These are phyloP conservation scores for Lentinula detonsa DNA, from an alignment of 768 basidiomycete genomes.

Conservation along the genomic window DNA sequence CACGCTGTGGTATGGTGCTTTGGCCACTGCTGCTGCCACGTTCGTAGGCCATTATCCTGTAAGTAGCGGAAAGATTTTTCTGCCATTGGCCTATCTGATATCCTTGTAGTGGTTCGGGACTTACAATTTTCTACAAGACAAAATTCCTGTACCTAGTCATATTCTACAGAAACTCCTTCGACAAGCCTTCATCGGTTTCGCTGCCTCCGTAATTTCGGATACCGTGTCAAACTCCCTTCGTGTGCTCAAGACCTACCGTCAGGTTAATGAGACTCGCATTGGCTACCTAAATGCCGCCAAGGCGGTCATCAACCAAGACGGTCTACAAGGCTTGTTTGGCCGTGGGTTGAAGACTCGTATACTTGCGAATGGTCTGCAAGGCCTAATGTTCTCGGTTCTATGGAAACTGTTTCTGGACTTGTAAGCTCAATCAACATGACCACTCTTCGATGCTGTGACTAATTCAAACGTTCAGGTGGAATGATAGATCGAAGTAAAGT, in stretches of 20 bases:
- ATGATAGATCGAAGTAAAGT: conserved; percentile 21
- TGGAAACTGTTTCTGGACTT: conserved; percentile 90
- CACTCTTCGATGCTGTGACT: background rate
- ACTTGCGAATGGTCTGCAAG: conserved; percentile 86
- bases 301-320: conserved; percentile 71
- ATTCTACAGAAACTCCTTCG: conserved; percentile 58
- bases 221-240: conserved; percentile 83
- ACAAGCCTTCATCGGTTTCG: conserved; percentile 89
- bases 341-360: conserved; percentile 88
- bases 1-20: conserved; percentile 84
- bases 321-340: conserved; percentile 75
- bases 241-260: conserved; percentile 94
- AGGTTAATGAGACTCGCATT: conserved; percentile 79
- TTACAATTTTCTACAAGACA: conserved; percentile 73
- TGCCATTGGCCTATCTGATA: background rate
- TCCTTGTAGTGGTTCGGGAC: conserved; percentile 70
- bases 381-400: conserved; percentile 83
- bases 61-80: conserved; percentile 12
- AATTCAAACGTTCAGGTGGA: conserved; percentile 22
- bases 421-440: conserved; percentile 39
- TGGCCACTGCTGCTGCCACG: conserved; percentile 90
- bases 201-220: conserved; percentile 81
- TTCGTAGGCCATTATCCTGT: conserved; percentile 92
- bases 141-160: conserved; percentile 51
- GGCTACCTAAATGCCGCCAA: conserved; percentile 75